Evolutionary conservation across 176 grass and related monocot genomes (phyloP).

Genomic region (Oryza meridionalis): DNA sequence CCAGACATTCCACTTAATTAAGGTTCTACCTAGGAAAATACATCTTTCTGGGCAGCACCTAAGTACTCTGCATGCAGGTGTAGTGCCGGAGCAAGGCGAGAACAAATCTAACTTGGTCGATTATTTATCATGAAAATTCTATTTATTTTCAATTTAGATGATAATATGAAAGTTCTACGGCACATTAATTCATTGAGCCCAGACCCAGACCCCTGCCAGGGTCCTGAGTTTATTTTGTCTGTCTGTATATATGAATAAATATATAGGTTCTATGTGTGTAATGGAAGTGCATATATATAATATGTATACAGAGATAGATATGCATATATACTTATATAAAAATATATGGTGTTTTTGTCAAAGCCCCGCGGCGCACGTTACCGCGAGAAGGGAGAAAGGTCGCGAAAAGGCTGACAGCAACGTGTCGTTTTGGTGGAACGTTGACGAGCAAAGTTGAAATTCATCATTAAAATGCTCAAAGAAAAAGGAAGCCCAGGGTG

Average conservation of each 20-base stretch:
- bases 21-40: too few relatives aligned
- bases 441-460: not conserved
- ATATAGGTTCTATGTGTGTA: not conserved
- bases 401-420: not conserved
- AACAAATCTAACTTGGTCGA: too few relatives aligned
- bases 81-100: too few relatives aligned
- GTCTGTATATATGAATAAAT: not conserved
- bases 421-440: not conserved
- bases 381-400: not conserved
- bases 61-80: too few relatives aligned
- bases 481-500: not conserved
- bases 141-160: too few relatives aligned
- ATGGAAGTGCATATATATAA: not conserved
- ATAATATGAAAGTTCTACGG: too few relatives aligned
- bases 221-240: not conserved
- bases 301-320: too few relatives aligned
- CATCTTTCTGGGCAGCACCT: too few relatives aligned
- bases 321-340: not conserved
- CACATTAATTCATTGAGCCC: too few relatives aligned
- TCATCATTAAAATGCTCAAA: not conserved
- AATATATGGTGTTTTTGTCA: not conserved
- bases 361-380: slow-evolving; percentile 6
- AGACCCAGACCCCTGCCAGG: too few relatives aligned
- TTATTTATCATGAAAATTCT: too few relatives aligned
- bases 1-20: too few relatives aligned